Conservation (phyloP, 2,329 filamentous ascomycete species). For the Phyllosticta capitalensis region DNA sequence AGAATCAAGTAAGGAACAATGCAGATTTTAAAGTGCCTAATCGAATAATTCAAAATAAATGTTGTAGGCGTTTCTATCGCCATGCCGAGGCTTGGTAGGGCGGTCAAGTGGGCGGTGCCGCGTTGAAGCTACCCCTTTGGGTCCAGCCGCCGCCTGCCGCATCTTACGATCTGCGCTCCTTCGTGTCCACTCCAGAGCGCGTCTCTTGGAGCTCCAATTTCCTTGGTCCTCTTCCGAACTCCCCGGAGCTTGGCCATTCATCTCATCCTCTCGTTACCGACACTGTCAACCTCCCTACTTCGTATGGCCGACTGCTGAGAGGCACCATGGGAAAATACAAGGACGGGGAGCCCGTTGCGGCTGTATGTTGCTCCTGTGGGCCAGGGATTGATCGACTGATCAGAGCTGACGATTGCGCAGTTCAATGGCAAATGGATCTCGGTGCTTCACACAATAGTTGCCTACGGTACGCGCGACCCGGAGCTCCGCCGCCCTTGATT, state of each 20-base stretch:
- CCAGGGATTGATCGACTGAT: not conserved
- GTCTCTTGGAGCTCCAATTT: slow-evolving; percentile 11
- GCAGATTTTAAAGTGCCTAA: not conserved
- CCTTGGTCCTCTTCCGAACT: slow-evolving; percentile 15
- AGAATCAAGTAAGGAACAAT: not conserved
- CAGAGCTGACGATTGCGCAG: slow-evolving; percentile 31
- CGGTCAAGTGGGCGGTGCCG: not conserved
- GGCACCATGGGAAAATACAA: slow-evolving; percentile 49
- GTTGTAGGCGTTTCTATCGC: no score
- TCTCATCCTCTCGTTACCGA: not conserved
- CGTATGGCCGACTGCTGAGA: slow-evolving; percentile 8
- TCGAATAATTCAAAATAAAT: not conserved
- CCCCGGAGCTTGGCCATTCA: slow-evolving; percentile 13
- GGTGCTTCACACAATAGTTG: slow-evolving; percentile 73
- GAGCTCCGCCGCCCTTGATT: not conserved
- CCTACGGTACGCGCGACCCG: slow-evolving; percentile 53
- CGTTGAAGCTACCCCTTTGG: not conserved
- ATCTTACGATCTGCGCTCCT: not conserved
- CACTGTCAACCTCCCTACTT: not conserved
- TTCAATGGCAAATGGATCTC: slow-evolving; percentile 86
- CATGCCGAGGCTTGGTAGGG: not conserved
- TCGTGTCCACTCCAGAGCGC: not conserved
- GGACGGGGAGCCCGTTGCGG: slow-evolving; percentile 53
- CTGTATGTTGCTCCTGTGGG: slow-evolving; percentile 34
- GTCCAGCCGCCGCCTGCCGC: no score